Evolutionary conservation across 1,284 basidiomycete genomes (phyloP).

Genomic region (Erythrobasidium hasegawianum): DNA sequence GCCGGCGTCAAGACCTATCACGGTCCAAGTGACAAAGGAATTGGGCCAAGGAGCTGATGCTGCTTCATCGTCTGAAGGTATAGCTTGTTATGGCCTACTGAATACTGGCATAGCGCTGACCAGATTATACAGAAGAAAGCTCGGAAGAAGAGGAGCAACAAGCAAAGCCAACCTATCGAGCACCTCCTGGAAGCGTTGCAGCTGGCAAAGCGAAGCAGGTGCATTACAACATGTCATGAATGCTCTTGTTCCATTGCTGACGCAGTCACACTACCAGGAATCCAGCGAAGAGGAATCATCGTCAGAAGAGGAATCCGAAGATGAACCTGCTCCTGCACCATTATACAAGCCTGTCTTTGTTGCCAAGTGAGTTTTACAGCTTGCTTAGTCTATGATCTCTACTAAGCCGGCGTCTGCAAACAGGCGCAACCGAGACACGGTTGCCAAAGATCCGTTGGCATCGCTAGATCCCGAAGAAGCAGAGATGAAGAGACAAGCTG

Average conservation of each 20-base stretch:
- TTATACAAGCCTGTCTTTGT: constrained; percentile 83
- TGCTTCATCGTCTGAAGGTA: no score
- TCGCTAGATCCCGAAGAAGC: constrained; percentile 58
- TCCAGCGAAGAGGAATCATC: constrained; percentile 37
- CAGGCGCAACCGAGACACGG: constrained; percentile 27
- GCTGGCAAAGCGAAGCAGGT: constrained; percentile 16
- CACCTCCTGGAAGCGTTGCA: constrained; percentile 6
- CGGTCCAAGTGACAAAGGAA: constrained; percentile 27
- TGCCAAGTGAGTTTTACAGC: constrained; percentile 63
- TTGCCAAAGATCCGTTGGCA: constrained; percentile 7
- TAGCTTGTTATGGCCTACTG: not conserved
- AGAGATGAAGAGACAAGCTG: constrained; percentile 59
- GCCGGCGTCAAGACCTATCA: constrained; percentile 8
- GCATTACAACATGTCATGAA: no score
- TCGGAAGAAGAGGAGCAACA: not conserved
- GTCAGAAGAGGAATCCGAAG: constrained; percentile 51
- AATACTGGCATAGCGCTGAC: not conserved
- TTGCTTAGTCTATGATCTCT: no score
- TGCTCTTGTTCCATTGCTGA: no score
- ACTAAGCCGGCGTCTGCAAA: no score
- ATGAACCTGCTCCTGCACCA: constrained; percentile 53
- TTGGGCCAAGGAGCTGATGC: not conserved
- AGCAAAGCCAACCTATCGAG: constrained; percentile 17
- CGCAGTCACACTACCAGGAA: no score
- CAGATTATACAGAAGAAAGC: not conserved